A percentile compares a stretch with the other conserved stretches of the same genome.
Conservation (phyloP, 805 yeast species). For the Saturnispora quitensis region DNA sequence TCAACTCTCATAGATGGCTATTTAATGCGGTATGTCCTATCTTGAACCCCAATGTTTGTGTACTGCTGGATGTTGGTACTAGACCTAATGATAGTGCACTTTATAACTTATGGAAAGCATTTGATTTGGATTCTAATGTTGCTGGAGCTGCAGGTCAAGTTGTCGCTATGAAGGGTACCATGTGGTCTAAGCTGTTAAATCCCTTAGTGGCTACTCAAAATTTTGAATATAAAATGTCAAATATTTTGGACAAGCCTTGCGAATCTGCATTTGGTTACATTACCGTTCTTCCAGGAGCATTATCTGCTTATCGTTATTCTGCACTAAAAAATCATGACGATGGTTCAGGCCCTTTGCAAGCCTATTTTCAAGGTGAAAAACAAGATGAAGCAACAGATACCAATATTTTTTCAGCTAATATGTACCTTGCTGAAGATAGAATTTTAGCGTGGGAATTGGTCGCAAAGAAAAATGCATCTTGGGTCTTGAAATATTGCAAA, state of each 20-base stretch:
- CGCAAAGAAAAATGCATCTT: constrained; percentile 71
- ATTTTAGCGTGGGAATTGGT: constrained; percentile 94
- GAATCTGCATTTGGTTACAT: constrained; percentile 92
- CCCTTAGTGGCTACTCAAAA: constrained; percentile 95
- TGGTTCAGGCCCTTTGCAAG: constrained; percentile 84
- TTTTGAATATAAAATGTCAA: constrained; percentile 95
- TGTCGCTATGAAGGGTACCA: constrained; percentile 88
- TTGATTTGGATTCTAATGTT: constrained; percentile 90
- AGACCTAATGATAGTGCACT: constrained; percentile 82
- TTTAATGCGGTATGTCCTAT: constrained; percentile 92
- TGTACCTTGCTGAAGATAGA: constrained; percentile 96
- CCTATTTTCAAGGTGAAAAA: constrained; percentile 83
- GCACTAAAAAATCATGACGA: constrained; percentile 79
- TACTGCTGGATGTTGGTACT: constrained; percentile 94
- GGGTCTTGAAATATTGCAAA: constrained; percentile 87
- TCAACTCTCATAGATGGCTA: constrained; percentile 96
- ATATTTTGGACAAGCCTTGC: constrained; percentile 87
- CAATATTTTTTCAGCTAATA: constrained; percentile 89
- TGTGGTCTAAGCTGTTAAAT: constrained; percentile 70
- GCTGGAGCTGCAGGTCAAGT: constrained; percentile 99
- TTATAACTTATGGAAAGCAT: constrained; percentile 95
- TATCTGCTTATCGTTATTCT: constrained; percentile 86
- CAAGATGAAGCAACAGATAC: constrained; percentile 28
- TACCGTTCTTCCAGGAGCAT: constrained; percentile 89
- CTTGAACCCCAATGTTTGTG: constrained; percentile 83